Conservation (phyloP, 108 stramenopile species). For the Ochromonas danica region DNA sequence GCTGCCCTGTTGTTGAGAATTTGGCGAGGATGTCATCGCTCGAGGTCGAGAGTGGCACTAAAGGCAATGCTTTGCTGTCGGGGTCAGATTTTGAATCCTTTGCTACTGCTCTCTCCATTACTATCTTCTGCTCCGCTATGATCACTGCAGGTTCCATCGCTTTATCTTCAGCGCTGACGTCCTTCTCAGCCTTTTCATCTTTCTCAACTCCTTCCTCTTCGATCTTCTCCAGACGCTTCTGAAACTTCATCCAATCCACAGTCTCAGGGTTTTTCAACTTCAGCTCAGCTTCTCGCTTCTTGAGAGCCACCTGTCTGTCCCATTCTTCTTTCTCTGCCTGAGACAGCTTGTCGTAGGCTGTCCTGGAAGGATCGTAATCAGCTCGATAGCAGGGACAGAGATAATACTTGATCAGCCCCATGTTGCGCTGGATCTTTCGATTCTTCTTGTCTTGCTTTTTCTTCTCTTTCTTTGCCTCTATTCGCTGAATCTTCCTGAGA, state of each 20-base stretch:
- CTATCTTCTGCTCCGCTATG: too few relatives aligned
- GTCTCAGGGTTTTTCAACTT: not conserved
- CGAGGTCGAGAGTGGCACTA: too few relatives aligned
- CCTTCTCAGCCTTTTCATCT: too few relatives aligned
- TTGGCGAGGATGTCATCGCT: too few relatives aligned
- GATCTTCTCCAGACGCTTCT: too few relatives aligned
- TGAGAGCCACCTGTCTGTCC: not conserved
- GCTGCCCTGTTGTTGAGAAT: too few relatives aligned
- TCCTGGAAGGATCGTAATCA: not conserved
- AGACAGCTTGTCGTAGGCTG: not conserved
- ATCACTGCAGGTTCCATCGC: too few relatives aligned
- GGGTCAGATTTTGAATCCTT: too few relatives aligned
- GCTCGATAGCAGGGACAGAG: not conserved
- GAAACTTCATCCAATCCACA: not conserved
- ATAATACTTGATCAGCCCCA: not conserved
- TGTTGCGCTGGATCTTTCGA: not conserved
- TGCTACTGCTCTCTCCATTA: too few relatives aligned
- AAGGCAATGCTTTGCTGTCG: too few relatives aligned
- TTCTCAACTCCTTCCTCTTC: too few relatives aligned
- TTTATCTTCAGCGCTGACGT: too few relatives aligned
- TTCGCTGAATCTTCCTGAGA: not conserved
- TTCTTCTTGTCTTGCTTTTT: not conserved
- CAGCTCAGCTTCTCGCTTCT: not conserved
- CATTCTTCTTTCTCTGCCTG: not conserved
- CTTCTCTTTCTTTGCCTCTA: not conserved